A percentile compares a stretch with the other conserved stretches of the same genome.
These are phyloP conservation scores for Coccinonectria pachysandricola DNA, from an alignment of 2,329 filamentous ascomycete genomes.

Conservation along the genomic window DNA sequence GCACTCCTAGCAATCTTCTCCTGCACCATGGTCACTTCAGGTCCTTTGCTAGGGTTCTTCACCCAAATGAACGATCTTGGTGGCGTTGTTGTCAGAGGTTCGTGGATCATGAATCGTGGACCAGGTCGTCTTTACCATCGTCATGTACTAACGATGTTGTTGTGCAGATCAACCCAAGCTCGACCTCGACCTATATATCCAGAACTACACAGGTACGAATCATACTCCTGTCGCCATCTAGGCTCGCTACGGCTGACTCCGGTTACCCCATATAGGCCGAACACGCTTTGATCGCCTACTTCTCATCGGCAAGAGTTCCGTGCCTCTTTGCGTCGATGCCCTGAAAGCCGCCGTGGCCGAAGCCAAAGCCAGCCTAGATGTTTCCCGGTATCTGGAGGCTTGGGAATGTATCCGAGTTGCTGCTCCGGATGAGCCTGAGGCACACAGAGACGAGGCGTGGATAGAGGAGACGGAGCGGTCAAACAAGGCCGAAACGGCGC, in stretches of 20 bases:
- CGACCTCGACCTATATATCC: constrained; percentile 82
- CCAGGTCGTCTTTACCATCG: constrained; percentile 1
- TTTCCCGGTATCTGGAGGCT: constrained; percentile 58
- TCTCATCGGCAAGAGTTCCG: constrained; percentile 70
- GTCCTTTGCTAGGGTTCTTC: constrained; percentile 32
- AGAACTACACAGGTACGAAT: constrained; percentile 69
- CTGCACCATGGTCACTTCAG: constrained; percentile 27
- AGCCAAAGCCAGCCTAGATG: constrained; percentile 66
- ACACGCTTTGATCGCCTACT: constrained; percentile 73
- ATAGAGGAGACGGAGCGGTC: constrained; percentile 54
- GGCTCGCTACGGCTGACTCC: constrained; percentile 5
- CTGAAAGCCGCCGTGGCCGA: constrained; percentile 67
- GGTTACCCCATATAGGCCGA: constrained; percentile 45
- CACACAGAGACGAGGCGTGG: constrained; percentile 62
- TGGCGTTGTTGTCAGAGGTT: constrained; percentile 38
- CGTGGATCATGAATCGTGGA: constrained; percentile 3
- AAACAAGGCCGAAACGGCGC: constrained; percentile 59
- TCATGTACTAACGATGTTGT: constrained; percentile 5
- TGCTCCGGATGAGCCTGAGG: constrained; percentile 58
- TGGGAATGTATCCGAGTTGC: constrained; percentile 54
- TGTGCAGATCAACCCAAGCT: constrained; percentile 67
- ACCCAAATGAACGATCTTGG: constrained; percentile 35
- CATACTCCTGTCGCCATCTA: constrained; percentile 1
- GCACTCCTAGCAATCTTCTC: too few relatives aligned
- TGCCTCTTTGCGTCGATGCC: constrained; percentile 67